Percentiles rank a stretch among this genome's conserved stretches.
Evolutionary conservation across 2,329 filamentous ascomycete genomes (phyloP).

Genomic region (Zymoseptoria crescenta): DNA sequence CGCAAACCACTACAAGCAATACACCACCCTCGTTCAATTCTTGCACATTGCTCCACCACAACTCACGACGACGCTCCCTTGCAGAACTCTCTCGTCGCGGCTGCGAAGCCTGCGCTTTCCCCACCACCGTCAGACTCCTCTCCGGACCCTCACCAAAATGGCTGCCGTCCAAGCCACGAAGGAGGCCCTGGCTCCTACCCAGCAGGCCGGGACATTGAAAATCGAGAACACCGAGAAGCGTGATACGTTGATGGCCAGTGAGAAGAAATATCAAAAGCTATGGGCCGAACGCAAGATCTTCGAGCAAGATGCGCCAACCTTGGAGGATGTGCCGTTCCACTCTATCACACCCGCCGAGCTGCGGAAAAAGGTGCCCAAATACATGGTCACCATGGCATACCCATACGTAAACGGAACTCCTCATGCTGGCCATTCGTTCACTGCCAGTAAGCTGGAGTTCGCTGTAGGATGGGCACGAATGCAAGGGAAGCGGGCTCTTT

Average conservation of each 20-base stretch:
- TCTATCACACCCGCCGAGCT: conserved; percentile 67
- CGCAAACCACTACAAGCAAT: not conserved
- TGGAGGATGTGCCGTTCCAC: conserved; percentile 66
- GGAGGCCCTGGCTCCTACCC: conserved; percentile 47
- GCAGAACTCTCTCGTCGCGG: conserved; percentile 18
- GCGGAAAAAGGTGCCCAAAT: conserved; percentile 78
- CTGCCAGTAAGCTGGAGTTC: conserved; percentile 88
- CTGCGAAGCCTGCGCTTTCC: conserved; percentile 26
- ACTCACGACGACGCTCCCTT: conserved; percentile 25
- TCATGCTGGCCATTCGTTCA: conserved; percentile 89
- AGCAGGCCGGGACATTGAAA: conserved; percentile 55
- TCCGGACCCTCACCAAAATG: conserved; percentile 27
- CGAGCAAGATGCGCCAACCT: conserved; percentile 75
- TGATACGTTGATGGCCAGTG: conserved; percentile 69
- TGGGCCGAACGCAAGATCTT: conserved; percentile 75
- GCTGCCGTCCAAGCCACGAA: conserved; percentile 46
- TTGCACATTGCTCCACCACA: not conserved
- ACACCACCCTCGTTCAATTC: not conserved
- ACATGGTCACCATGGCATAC: conserved; percentile 73
- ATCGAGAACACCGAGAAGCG: conserved; percentile 77
- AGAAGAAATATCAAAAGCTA: conserved; percentile 86
- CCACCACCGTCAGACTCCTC: conserved; percentile 2
- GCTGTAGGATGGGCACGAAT: conserved; percentile 77
- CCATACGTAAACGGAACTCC: conserved; percentile 76
- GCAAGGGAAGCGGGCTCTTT: conserved; percentile 79